A percentile compares a stretch with the other conserved stretches of the same genome.
Evolutionary conservation across 495 filamentous ascomycete genomes (phyloP).

Genomic region (Aspergillus coremiiformis): DNA sequence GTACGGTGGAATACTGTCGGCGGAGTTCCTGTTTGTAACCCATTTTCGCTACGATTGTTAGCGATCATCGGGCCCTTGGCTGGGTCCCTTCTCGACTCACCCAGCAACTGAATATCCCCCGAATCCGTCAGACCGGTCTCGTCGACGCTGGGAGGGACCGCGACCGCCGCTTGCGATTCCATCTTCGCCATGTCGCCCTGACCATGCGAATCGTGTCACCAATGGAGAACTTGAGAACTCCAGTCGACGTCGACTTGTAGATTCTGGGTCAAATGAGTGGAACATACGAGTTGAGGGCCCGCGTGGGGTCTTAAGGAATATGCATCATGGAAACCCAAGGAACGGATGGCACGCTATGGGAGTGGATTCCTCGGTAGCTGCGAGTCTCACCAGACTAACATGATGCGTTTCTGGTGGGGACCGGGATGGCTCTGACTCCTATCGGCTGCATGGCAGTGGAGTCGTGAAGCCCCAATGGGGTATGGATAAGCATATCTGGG

Average conservation of each 20-base stretch:
- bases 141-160: neutral
- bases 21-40: slow-evolving; percentile 67
- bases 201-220: neutral
- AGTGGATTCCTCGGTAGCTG: neutral
- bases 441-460: neutral
- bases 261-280: neutral
- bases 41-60: slow-evolving; percentile 29
- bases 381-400: too few relatives aligned
- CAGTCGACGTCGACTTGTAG: too few relatives aligned
- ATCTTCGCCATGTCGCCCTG: neutral
- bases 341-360: neutral
- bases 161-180: neutral
- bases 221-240: too few relatives aligned
- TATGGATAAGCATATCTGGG: neutral
- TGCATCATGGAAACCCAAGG: neutral
- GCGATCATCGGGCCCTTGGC: neutral
- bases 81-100: too few relatives aligned
- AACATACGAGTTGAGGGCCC: neutral
- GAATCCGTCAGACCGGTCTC: slow-evolving; percentile 8
- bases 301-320: neutral
- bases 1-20: slow-evolving; percentile 56
- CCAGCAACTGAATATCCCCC: slow-evolving; percentile 29
- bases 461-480: neutral
- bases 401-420: too few relatives aligned
- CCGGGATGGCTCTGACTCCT: too few relatives aligned